Percentiles rank a stretch among this genome's conserved stretches.
These are phyloP conservation scores for Wakefieldia striispora DNA, from an alignment of 768 basidiomycete genomes.

Conservation along the genomic window DNA sequence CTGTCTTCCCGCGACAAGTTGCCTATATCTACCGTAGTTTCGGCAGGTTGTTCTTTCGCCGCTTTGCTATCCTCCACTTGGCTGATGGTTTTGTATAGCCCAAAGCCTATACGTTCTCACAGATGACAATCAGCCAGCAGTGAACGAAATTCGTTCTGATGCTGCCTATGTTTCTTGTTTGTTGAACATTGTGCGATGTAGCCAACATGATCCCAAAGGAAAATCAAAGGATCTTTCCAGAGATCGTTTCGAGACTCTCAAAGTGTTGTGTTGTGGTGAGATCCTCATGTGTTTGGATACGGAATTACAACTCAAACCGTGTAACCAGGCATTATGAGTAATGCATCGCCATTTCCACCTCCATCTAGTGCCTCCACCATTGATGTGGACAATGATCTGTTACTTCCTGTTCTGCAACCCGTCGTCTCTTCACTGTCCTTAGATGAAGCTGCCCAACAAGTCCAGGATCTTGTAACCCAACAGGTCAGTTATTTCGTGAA, in stretches of 20 bases:
- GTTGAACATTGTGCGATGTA: slow-evolving; percentile 53
- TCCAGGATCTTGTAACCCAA: slow-evolving; percentile 49
- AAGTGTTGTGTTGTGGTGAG: slow-evolving; percentile 70
- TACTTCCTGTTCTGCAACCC: slow-evolving; percentile 69
- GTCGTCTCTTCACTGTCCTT: slow-evolving; percentile 61
- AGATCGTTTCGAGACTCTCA: slow-evolving; percentile 51
- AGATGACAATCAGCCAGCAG: slow-evolving; percentile 82
- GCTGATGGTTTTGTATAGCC: slow-evolving; percentile 41
- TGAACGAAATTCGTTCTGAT: slow-evolving; percentile 60
- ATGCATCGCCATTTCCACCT: slow-evolving; percentile 74
- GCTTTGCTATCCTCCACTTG: not conserved
- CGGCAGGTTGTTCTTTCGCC: slow-evolving; percentile 60
- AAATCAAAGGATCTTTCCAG: slow-evolving; percentile 45
- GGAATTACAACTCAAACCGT: not conserved
- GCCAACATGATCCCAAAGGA: slow-evolving; percentile 29
- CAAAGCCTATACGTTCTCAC: slow-evolving; percentile 93
- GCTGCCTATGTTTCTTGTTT: slow-evolving; percentile 63
- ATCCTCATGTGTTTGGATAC: not conserved
- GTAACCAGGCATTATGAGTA: slow-evolving; percentile 65
- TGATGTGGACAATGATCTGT: slow-evolving; percentile 69
- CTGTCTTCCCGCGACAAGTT: slow-evolving; percentile 67
- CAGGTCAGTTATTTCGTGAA: slow-evolving; percentile 39
- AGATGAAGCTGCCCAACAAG: slow-evolving; percentile 44
- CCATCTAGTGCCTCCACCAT: slow-evolving; percentile 57
- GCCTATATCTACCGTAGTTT: slow-evolving; percentile 67